Conservation (phyloP, 2,329 filamentous ascomycete species). For the Lachnum nothofagi region DNA sequence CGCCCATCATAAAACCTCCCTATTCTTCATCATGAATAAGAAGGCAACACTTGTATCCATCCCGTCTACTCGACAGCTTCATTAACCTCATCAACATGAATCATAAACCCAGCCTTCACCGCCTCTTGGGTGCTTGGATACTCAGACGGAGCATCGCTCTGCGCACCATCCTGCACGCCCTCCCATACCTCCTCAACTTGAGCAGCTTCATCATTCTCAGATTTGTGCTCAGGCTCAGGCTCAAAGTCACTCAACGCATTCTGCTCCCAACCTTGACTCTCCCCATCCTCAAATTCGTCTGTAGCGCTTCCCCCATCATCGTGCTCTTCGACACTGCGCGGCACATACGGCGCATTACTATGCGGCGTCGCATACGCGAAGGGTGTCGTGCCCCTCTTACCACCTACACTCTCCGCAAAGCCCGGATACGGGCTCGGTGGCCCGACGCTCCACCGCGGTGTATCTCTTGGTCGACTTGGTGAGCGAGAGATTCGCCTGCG, state of each 20-base stretch:
- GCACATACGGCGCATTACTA: constrained; percentile 53
- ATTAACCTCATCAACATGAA: constrained; percentile 28
- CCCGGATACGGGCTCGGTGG: constrained; percentile 31
- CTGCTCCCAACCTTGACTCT: constrained; percentile 26
- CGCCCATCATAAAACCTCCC: background rate
- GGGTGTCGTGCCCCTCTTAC: constrained; percentile 46
- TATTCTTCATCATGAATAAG: background rate
- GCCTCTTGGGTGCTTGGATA: constrained; percentile 48
- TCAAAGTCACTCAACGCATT: constrained; percentile 22
- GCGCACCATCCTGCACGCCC: constrained; percentile 25
- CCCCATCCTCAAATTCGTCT: constrained; percentile 26
- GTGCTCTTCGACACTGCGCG: too few species aligned
- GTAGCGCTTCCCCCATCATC: constrained; percentile 25
- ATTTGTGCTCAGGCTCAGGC: background rate
- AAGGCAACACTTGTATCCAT: background rate
- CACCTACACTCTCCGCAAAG: constrained; percentile 20
- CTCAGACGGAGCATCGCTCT: constrained; percentile 45
- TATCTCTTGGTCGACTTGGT: constrained; percentile 48
- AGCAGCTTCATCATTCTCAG: constrained; percentile 2
- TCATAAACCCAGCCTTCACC: constrained; percentile 19
- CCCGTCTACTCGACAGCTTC: constrained; percentile 10
- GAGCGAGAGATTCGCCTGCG: constrained; percentile 47
- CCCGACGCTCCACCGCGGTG: constrained; percentile 48
- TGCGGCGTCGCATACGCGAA: constrained; percentile 72
- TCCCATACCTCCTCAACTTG: constrained; percentile 26